Conservation (phyloP, 805 yeast genomes). For the Ogataea ramenticola region DNA sequence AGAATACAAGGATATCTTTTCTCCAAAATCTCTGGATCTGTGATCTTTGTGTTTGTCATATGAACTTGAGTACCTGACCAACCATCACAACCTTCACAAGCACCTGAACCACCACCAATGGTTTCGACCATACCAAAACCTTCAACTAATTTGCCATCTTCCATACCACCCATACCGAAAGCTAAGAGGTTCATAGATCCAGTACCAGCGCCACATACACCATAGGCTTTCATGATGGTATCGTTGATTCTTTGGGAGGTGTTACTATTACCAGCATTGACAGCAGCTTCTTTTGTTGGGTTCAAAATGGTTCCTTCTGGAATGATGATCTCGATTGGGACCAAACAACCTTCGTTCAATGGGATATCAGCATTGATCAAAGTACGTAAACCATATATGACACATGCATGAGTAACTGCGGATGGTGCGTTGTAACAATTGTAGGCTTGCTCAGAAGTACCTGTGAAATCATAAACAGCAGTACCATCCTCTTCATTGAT, state of each 20-base stretch:
- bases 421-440: conserved; percentile 49
- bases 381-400: conserved; percentile 43
- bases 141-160: conserved; percentile 29
- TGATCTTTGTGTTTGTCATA: conserved; percentile 29
- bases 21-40: conserved; percentile 49
- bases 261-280: conserved; percentile 48
- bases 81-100: conserved; percentile 38
- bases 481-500: conserved; percentile 33
- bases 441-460: conserved; percentile 44
- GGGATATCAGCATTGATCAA: conserved; percentile 47
- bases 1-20: conserved; percentile 44
- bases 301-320: conserved; percentile 28
- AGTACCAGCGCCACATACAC: conserved; percentile 81
- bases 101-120: conserved; percentile 51
- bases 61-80: conserved; percentile 41
- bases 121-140: conserved; percentile 52
- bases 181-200: conserved; percentile 87
- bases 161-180: conserved; percentile 54
- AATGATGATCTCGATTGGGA: conserved; percentile 21
- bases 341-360: conserved; percentile 45
- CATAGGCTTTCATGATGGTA: conserved; percentile 72
- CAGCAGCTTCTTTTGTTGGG: conserved; percentile 39
- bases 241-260: conserved; percentile 87
- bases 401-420: conserved; percentile 46
- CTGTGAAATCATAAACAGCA: conserved; percentile 45